Evolutionary conservation across 192 early-diverging fungal genomes (phyloP), one percentile per base, ranked within the genome.

Genomic region (Coemansia sp.): DNA sequence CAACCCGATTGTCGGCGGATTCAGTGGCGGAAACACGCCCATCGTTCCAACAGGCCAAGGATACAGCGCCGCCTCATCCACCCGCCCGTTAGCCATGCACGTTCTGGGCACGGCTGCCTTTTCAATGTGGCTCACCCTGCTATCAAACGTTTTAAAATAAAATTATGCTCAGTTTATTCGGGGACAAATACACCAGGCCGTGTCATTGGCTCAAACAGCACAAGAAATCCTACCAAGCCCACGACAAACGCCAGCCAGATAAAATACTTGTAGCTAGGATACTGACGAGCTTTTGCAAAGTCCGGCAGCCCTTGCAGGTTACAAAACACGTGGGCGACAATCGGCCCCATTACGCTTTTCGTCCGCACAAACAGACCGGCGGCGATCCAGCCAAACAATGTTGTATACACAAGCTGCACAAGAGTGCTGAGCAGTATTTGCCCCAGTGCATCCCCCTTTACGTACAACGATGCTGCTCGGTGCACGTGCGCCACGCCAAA

Each of bases 171-270:
- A 26, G 25, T 26, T 60, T 26, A 38, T 26, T 14, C 38, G n/a
- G 24, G 46, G 18, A 64, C 44, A 53, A 74, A 65, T 12, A 68
- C 53, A 17, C 66, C 66, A 6, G 61, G 66, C 10, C 76, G 55
- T 1, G 76, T 79, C 76, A 79, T 79, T 1, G 76, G 76, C 61
- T 79, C 76, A 37, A 73, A 70, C 60, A 79, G 24, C 26, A 69
- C 31, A 1, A 55, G 7, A 21, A 79, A 68, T 0, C 60, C 76
- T 3, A 56, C 34, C 0, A 68, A 49, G 0, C 76, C 76, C 5
- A 55, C 42, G 0, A 58, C 63, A 79, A 73, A 72, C 2, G 40
- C 63, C n/a, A 61, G 9, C 69, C 66, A 71, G 20, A 79, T 36
- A 20, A 52, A 25, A 18, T 73, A 72, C 46, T 49, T 58, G 21